These are phyloP conservation scores for Lagenidium sp. DNA, from an alignment of 352 stramenopile species.

Conservation along the genomic window DNA sequence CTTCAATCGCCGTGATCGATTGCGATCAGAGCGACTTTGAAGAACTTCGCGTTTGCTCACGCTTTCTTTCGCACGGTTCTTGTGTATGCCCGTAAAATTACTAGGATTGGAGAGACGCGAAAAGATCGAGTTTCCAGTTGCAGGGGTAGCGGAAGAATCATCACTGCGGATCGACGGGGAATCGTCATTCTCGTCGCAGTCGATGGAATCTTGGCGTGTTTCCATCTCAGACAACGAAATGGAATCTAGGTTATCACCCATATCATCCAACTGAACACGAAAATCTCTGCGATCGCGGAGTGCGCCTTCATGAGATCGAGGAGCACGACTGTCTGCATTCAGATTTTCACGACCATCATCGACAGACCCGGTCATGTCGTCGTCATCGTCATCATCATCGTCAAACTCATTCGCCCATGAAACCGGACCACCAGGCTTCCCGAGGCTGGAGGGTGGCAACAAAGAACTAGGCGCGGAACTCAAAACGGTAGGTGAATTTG, in stretches of 20 bases:
- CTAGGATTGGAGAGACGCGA: conserved; percentile 78
- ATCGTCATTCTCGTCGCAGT: conserved; percentile 25
- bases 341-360: too few species aligned
- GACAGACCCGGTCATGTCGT: conserved; percentile 20
- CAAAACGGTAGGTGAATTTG: too few species aligned
- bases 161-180: conserved; percentile 18
- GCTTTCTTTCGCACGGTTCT: conserved; percentile 75
- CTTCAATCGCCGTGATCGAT: conserved; percentile 59
- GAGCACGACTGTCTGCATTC: too few species aligned
- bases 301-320: background rate
- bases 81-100: conserved; percentile 87
- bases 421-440: conserved; percentile 8
- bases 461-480: too few species aligned
- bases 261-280: conserved; percentile 40
- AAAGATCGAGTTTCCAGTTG: conserved; percentile 79
- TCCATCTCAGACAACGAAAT: conserved; percentile 31
- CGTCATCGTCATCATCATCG: conserved; percentile 55
- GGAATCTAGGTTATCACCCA: conserved; percentile 30
- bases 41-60: conserved; percentile 73
- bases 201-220: conserved; percentile 16
- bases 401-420: conserved; percentile 71
- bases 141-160: too few species aligned
- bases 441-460: conserved; percentile 3
- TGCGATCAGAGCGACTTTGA: conserved; percentile 61
- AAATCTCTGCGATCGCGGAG: conserved; percentile 29